Evolutionary conservation across 2,329 filamentous ascomycete genomes (phyloP).

Genomic region (Cladosporium sp.): DNA sequence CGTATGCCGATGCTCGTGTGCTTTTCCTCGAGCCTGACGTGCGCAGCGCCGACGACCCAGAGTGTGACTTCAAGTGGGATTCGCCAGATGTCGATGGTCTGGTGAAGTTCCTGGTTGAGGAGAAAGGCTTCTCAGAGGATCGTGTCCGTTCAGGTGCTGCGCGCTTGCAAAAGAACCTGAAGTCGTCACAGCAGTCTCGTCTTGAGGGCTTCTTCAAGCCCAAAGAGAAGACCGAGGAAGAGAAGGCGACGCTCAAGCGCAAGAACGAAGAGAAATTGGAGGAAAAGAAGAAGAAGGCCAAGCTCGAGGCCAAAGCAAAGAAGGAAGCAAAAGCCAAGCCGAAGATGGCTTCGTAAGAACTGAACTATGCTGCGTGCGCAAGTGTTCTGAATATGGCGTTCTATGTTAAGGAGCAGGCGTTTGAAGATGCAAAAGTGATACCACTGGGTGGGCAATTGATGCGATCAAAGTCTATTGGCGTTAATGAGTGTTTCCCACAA

Average conservation of each 20-base stretch:
- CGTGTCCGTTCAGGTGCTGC: slow-evolving; percentile 75
- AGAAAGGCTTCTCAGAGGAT: slow-evolving; percentile 97
- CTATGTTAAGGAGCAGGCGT: slow-evolving; percentile 1
- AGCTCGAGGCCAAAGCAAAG: slow-evolving; percentile 93
- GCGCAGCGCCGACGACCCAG: slow-evolving; percentile 71
- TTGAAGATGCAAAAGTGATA: slow-evolving; percentile 10
- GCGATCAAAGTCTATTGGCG: not conserved
- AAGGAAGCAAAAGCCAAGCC: slow-evolving; percentile 86
- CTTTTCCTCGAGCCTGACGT: slow-evolving; percentile 93
- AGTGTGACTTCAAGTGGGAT: slow-evolving; percentile 98
- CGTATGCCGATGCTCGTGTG: slow-evolving; percentile 82
- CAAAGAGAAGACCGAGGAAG: slow-evolving; percentile 77
- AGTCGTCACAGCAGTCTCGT: slow-evolving; percentile 83
- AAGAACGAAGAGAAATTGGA: slow-evolving; percentile 91
- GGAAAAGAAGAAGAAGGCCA: slow-evolving; percentile 91
- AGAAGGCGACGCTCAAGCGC: slow-evolving; percentile 81
- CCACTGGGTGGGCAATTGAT: slow-evolving; percentile 3
- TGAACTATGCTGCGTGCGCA: not conserved
- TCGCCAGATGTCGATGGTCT: slow-evolving; percentile 86
- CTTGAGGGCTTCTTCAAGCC: slow-evolving; percentile 97
- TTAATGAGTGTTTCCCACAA: not conserved
- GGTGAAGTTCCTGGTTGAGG: slow-evolving; percentile 81
- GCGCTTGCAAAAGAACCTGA: slow-evolving; percentile 82
- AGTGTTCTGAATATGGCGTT: slow-evolving; percentile 2
- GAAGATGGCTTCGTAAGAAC: slow-evolving; percentile 30